A percentile compares a stretch with the other conserved stretches of the same genome.
phyloP scores from a whole-genome alignment of 306 rosid species.

The Prunus armeniaca region DNA sequence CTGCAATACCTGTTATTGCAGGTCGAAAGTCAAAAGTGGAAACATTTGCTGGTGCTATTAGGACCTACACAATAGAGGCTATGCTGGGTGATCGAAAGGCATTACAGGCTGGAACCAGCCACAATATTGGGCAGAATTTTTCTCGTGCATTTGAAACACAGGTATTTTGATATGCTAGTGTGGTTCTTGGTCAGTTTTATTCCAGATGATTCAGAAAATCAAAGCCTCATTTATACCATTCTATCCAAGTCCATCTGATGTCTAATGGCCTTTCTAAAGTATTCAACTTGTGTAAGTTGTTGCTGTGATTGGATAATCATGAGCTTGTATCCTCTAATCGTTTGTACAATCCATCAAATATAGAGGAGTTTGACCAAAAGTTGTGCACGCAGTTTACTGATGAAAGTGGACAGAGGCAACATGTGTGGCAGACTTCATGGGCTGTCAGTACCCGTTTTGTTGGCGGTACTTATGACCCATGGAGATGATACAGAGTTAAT shows the following conservation, averaged over 20 bases:
- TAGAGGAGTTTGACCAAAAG: constrained; percentile 22
- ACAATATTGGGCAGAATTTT: constrained; percentile 94
- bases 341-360: constrained; percentile 7
- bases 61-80: constrained; percentile 89
- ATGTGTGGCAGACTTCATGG: constrained; percentile 97
- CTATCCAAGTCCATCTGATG: not conserved
- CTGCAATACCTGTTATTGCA: constrained; percentile 86
- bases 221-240: not conserved
- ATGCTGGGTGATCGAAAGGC: constrained; percentile 98
- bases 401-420: constrained; percentile 75
- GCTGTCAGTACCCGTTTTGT: constrained; percentile 88
- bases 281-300: not conserved
- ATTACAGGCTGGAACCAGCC: constrained; percentile 96
- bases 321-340: not conserved
- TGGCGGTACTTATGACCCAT: constrained; percentile 93
- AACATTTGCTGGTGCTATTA: constrained; percentile 94
- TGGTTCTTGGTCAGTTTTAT: not conserved
- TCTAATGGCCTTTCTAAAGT: not conserved
- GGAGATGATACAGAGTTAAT: constrained; percentile 92
- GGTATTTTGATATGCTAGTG: constrained; percentile 34
- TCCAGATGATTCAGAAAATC: not conserved
- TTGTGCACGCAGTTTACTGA: constrained; percentile 68
- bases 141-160: constrained; percentile 89
- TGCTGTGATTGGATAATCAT: not conserved
- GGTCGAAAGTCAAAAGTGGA: constrained; percentile 91